Conservation (phyloP, 495 filamentous ascomycete genomes). For the Penicillium turbatum region DNA sequence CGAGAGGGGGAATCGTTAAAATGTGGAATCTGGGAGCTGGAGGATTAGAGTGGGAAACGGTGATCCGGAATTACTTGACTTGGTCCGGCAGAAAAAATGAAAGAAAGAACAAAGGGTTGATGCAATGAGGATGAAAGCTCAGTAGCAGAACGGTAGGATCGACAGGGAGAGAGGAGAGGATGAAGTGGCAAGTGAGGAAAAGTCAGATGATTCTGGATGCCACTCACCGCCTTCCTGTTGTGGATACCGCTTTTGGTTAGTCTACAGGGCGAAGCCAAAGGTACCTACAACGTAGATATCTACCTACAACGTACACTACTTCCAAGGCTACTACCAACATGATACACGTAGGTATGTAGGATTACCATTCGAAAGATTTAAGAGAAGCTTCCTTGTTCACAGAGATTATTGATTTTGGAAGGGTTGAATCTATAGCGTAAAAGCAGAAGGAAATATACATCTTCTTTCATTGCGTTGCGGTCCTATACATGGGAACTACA, state of each 20-base stretch:
- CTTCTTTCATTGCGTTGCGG: no score
- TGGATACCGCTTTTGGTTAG: not conserved
- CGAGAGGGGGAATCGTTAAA: not conserved
- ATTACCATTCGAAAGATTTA: no score
- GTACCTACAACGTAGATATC: no score
- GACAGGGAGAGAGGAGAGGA: conserved; percentile 1
- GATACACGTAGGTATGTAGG: no score
- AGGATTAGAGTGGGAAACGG: not conserved
- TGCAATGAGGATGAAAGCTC: not conserved
- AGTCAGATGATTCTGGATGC: not conserved
- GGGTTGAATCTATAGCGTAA: no score
- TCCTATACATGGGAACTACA: no score
- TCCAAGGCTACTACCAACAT: no score
- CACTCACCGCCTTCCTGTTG: not conserved
- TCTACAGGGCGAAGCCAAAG: no score
- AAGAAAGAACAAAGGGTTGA: not conserved
- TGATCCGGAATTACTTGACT: not conserved
- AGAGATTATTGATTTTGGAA: no score
- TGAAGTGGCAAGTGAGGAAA: conserved; percentile 10
- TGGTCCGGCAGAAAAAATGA: not conserved
- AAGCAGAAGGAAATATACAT: no score
- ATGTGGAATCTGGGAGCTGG: not conserved
- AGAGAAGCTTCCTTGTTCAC: no score
- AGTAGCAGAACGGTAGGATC: not conserved
- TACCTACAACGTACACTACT: no score